These are phyloP conservation scores for Raddia guianensis DNA, from an alignment of 176 grass and related monocot genomes.

Conservation along the genomic window DNA sequence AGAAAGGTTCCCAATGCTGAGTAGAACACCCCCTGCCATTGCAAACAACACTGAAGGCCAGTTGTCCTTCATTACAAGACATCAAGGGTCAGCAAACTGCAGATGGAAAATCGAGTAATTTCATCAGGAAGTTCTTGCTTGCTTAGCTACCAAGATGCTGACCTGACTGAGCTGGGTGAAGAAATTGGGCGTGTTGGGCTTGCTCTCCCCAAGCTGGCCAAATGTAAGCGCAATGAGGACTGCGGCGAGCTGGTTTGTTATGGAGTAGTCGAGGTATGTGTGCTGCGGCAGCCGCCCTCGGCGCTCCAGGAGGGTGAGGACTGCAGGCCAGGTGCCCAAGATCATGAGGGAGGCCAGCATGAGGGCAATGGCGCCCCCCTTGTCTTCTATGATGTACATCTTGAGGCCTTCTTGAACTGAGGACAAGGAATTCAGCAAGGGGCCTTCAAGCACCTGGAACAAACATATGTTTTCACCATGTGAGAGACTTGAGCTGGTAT, in stretches of 20 bases:
- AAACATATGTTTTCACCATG: background rate
- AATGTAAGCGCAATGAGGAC: conserved; percentile 63
- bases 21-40: conserved; percentile 68
- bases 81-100: background rate
- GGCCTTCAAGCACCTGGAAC: conserved; percentile 31
- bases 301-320: conserved; percentile 67
- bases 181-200: conserved; percentile 62
- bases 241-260: conserved; percentile 68
- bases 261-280: conserved; percentile 82
- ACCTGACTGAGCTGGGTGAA: conserved; percentile 75
- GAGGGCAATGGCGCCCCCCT: conserved; percentile 72
- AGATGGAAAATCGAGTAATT: background rate
- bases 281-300: conserved; percentile 72
- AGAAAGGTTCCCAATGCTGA: conserved; percentile 72
- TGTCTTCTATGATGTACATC: conserved; percentile 73
- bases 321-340: conserved; percentile 73
- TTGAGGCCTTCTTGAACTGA: conserved; percentile 25
- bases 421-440: conserved; percentile 5
- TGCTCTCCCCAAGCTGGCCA: conserved; percentile 66
- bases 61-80: conserved; percentile 55
- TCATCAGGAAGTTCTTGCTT: background rate
- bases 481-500: background rate
- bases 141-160: background rate
- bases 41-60: conserved; percentile 80
- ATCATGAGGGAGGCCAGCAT: conserved; percentile 76